A percentile compares a stretch with the other conserved stretches of the same genome.
Evolutionary conservation across 2,329 filamentous ascomycete species (phyloP).

Genomic region (Ilyonectria destructans): DNA sequence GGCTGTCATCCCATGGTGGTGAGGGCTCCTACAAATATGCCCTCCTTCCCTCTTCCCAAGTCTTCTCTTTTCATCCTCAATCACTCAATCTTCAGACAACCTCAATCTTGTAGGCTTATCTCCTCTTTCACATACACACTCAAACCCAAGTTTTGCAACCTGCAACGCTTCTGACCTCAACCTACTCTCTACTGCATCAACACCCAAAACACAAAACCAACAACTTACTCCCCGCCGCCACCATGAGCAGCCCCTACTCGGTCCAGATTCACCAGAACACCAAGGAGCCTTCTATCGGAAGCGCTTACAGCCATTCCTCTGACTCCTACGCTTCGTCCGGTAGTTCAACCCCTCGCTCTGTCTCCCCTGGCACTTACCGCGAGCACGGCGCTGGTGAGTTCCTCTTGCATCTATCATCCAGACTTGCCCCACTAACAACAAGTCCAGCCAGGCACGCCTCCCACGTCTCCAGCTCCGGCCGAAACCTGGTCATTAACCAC

Average conservation of each 20-base stretch:
- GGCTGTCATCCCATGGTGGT: slow-evolving; percentile 9
- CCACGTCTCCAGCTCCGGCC: slow-evolving; percentile 43
- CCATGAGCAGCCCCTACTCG: slow-evolving; percentile 48
- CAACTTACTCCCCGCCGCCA: slow-evolving; percentile 35
- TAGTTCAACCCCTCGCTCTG: slow-evolving; percentile 48
- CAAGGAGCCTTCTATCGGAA: slow-evolving; percentile 49
- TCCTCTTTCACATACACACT: background rate
- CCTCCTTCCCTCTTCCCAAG: background rate
- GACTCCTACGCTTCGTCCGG: slow-evolving; percentile 50
- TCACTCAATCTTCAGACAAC: slow-evolving; percentile 1
- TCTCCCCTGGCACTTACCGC: slow-evolving; percentile 50
- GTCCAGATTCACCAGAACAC: slow-evolving; percentile 55
- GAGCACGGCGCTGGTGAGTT: slow-evolving; percentile 54
- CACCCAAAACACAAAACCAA: slow-evolving; percentile 25
- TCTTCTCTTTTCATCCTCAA: slow-evolving; percentile 16
- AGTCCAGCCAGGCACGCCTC: slow-evolving; percentile 46
- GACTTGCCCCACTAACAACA: slow-evolving; percentile 40
- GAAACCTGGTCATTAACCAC: slow-evolving; percentile 54
- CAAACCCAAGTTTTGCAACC: slow-evolving; percentile 14
- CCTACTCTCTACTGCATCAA: slow-evolving; percentile 1
- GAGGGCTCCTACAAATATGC: slow-evolving; percentile 22
- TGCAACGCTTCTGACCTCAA: slow-evolving; percentile 27
- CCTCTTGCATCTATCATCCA: slow-evolving; percentile 20
- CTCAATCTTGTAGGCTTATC: background rate
- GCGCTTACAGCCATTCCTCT: slow-evolving; percentile 48